Conservation (phyloP, 805 yeast species). For the Blastobotrys americana region DNA sequence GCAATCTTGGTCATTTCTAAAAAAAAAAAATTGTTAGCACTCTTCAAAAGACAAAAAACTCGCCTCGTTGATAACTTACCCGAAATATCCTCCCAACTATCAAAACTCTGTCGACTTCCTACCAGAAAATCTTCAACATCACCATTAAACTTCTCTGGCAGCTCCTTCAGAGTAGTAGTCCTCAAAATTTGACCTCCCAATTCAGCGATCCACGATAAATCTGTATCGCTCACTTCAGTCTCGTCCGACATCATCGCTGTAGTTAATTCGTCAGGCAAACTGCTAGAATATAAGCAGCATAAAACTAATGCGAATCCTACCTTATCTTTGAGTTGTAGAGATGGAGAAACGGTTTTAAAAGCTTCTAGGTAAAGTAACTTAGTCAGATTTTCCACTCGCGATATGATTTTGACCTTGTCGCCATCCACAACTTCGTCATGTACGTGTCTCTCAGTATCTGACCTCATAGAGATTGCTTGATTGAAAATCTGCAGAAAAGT, state of each 20-base stretch:
- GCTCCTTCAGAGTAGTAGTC: too few relatives aligned
- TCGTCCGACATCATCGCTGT: too few relatives aligned
- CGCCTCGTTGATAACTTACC: too few relatives aligned
- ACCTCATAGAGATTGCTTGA: slow-evolving; percentile 23
- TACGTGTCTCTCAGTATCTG: slow-evolving; percentile 7
- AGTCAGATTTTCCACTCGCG: slow-evolving; percentile 32
- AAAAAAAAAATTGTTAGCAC: too few relatives aligned
- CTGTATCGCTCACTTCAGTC: background rate
- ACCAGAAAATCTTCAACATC: slow-evolving; percentile 1
- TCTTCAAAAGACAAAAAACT: too few relatives aligned
- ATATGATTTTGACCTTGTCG: too few relatives aligned
- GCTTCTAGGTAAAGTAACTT: slow-evolving; percentile 39
- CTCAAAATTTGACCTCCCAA: too few relatives aligned
- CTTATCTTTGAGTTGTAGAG: slow-evolving; percentile 40
- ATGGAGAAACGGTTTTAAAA: slow-evolving; percentile 40
- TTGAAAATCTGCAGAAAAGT: slow-evolving; percentile 35
- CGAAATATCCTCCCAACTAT: too few relatives aligned
- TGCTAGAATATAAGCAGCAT: slow-evolving; percentile 25
- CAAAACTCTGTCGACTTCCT: too few relatives aligned
- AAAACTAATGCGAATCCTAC: slow-evolving; percentile 37
- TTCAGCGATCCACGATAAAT: slow-evolving; percentile 3
- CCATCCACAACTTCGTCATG: slow-evolving; percentile 2
- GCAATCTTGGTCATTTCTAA: background rate
- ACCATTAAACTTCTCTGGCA: background rate
- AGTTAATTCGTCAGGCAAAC: too few relatives aligned